Base-by-base conservation (phyloP, 2,329 filamentous ascomycete genomes). In the Colletotrichum neosansevieriae region DNA sequence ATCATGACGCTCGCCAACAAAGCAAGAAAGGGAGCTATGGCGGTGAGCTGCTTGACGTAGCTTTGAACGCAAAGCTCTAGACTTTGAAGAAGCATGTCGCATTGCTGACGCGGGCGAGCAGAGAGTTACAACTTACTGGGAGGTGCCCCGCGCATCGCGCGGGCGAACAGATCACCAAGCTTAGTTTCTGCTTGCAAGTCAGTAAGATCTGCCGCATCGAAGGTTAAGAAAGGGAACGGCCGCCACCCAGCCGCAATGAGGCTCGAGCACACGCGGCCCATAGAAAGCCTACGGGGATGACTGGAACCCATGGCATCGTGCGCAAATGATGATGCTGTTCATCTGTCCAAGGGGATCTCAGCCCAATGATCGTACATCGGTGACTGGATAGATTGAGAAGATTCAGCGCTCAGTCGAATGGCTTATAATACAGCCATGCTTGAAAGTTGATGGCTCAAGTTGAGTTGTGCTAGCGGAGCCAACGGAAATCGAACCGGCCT, bases 181-280 rank as follows among this genome's bases (percentile, higher is more conserved):
- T 21, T 17, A 59, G 4, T 12, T 42, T 58, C 29, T 47, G 29
- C 32, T 21, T n/a, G 2, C 13, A 40, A 19, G 45, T 40, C 21
- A 21, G 12, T 32, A 36, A 12, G 32, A 21, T 1, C 44, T 58
- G 56, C 57, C 13, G n/a, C 17, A 9, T 49, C 17, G 29, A 38
- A 38, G n/a, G 24, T 34, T 24, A 36, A 58, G 19, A 17, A 38
- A 3, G 44, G 10, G 34, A 58, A 45, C 54, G 40, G 40, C 40
- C 54, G 24, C 54, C 17, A 40, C 40, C 13, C 1, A 34, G 44
- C 57, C 57, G 44, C 44, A 34, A 38, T 21, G 44, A 24, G 57
- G 57, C 57, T 59, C 57, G 45, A 34, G 57, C 57, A 45, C 40
- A 21, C 40, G 54, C 54, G 24, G 15, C 40, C 34, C n/a, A n/a